Percentiles rank a stretch among this genome's conserved stretches.
phyloP scores from a whole-genome alignment of 495 filamentous ascomycete species.

The Xylaria flabelliformis region DNA sequence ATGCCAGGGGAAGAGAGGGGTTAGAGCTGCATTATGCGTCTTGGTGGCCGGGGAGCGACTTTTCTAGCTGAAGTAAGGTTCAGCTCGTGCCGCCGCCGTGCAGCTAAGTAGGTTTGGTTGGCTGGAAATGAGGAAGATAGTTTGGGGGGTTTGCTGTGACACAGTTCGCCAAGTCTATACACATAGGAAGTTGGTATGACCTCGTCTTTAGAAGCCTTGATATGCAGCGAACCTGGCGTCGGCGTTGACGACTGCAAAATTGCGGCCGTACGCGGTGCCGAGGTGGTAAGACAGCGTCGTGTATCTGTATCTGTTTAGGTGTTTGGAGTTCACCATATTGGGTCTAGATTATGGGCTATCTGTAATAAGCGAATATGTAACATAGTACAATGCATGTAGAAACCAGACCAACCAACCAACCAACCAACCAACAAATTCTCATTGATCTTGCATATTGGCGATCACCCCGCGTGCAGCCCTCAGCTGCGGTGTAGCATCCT shows the following conservation, averaged over 20 bases:
- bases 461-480: slow-evolving; percentile 20
- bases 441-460: slow-evolving; percentile 26
- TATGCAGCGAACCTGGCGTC: slow-evolving; percentile 13
- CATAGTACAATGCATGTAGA: slow-evolving; percentile 11
- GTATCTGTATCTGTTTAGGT: slow-evolving; percentile 14
- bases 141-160: slow-evolving; percentile 2
- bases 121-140: not conserved
- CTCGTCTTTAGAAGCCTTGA: not conserved
- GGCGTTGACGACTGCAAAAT: not conserved
- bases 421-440: not conserved
- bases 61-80: slow-evolving; percentile 10
- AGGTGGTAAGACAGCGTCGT: slow-evolving; percentile 16
- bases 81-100: slow-evolving; percentile 23
- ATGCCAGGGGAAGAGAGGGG: slow-evolving; percentile 23
- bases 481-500: slow-evolving; percentile 13
- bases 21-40: slow-evolving; percentile 14
- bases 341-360: slow-evolving; percentile 10
- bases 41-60: slow-evolving; percentile 25
- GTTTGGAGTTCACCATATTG: not conserved
- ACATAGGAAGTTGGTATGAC: not conserved
- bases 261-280: slow-evolving; percentile 27
- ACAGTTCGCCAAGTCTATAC: slow-evolving; percentile 19
- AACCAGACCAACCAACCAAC: no score
- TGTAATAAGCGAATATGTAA: slow-evolving; percentile 22
- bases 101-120: slow-evolving; percentile 18